phyloP scores from a whole-genome alignment of 441 rosid genomes.

The Pelargonium citronellum region DNA sequence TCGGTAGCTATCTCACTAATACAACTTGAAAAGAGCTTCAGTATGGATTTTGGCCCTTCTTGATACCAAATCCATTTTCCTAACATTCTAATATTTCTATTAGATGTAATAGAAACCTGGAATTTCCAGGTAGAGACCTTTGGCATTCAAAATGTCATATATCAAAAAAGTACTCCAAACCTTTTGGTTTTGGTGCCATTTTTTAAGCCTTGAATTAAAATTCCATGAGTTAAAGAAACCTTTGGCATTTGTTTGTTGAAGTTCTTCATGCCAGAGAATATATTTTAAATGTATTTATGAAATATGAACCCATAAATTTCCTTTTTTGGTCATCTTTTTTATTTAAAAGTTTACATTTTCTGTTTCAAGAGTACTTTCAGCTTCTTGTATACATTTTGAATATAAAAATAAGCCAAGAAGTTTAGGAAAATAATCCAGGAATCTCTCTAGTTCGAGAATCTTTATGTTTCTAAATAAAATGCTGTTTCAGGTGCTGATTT shows the following conservation, averaged over 20 bases:
- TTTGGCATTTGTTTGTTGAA: not conserved
- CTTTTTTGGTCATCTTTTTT: not conserved
- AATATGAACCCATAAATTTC: not conserved
- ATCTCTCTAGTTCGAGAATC: not conserved
- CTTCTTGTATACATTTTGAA: not conserved
- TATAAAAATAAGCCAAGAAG: too few species aligned
- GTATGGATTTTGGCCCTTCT: too few species aligned
- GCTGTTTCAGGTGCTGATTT: slow-evolving; percentile 62
- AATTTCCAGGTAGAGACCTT: too few species aligned
- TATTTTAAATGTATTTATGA: not conserved
- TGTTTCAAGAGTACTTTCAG: not conserved
- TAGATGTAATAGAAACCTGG: too few species aligned
- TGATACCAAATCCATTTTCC: too few species aligned
- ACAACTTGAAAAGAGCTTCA: too few species aligned
- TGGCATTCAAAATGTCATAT: too few species aligned
- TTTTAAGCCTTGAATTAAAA: not conserved
- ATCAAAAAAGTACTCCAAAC: too few species aligned
- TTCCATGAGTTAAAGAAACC: not conserved
- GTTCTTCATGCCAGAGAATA: not conserved
- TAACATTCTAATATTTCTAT: too few species aligned
- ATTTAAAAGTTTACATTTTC: not conserved
- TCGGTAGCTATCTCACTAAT: too few species aligned
- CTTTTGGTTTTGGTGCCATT: too few species aligned
- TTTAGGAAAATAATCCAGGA: not conserved
- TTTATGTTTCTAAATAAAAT: not conserved